Conservation (phyloP, 139 green algal species). For the Picochlorum sp. region DNA sequence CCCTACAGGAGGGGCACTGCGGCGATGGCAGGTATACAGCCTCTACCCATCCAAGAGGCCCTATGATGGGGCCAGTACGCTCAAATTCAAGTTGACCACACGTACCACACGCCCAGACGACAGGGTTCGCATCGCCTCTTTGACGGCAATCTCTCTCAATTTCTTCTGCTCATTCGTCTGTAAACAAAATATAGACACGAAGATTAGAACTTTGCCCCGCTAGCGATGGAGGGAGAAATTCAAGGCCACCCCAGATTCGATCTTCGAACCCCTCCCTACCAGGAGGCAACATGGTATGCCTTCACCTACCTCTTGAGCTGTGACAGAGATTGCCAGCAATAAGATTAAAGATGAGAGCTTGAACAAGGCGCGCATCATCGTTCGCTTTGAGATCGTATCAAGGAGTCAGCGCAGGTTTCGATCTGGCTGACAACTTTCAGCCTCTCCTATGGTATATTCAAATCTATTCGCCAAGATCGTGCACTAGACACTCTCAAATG, state of each 20-base stretch:
- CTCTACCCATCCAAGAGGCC: not conserved
- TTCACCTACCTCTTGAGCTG: not conserved
- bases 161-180: slow-evolving; percentile 1
- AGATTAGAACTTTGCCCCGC: no score
- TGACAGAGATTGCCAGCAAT: not conserved
- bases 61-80: not conserved
- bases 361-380: not conserved
- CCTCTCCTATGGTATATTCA: no score
- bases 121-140: not conserved
- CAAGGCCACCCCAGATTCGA: no score
- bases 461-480: no score
- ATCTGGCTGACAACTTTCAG: no score
- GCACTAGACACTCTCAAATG: no score
- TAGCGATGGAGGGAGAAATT: no score
- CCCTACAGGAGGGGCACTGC: no score
- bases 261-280: no score
- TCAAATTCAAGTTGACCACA: not conserved
- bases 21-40: no score
- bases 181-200: not conserved
- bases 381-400: not conserved
- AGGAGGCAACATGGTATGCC: not conserved
- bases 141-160: not conserved
- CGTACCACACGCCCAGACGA: not conserved
- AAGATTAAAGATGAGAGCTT: not conserved
- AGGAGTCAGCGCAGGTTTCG: no score